Evolutionary conservation across 257 asterid species (phyloP).

Genomic region (Hygrophila difformis): DNA sequence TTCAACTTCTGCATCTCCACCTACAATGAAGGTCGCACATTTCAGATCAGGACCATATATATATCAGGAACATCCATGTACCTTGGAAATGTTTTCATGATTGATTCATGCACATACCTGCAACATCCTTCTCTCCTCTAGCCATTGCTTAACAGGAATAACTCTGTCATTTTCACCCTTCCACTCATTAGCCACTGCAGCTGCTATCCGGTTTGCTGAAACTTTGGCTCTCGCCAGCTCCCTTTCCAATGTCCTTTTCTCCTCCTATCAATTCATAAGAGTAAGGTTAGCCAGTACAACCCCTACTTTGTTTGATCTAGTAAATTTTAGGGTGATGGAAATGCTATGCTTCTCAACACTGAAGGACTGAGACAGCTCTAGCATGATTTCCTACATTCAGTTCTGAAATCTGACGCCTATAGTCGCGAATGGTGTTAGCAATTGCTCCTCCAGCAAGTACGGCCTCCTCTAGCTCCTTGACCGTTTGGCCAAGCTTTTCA

Average conservation of each 20-base stretch:
- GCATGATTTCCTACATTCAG: conserved; percentile 34
- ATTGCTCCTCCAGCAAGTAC: conserved; percentile 79
- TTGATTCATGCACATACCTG: conserved; percentile 36
- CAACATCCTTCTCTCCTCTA: conserved; percentile 73
- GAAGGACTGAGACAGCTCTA: conserved; percentile 6
- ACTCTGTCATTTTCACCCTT: conserved; percentile 82
- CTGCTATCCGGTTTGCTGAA: conserved; percentile 74
- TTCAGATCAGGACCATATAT: no score
- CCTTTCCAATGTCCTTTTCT: conserved; percentile 77
- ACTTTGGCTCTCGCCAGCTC: conserved; percentile 83
- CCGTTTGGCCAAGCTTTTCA: conserved; percentile 75
- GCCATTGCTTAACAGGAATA: conserved; percentile 95
- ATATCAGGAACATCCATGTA: no score
- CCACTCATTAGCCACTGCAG: conserved; percentile 88
- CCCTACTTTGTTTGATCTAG: no score
- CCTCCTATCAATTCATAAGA: conserved; percentile 44
- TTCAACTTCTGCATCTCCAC: conserved; percentile 70
- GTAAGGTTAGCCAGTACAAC: conserved; percentile 8
- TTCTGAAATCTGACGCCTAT: conserved; percentile 54
- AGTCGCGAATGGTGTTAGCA: conserved; percentile 66
- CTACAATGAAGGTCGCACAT: conserved; percentile 24
- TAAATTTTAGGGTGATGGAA: no score
- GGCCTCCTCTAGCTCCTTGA: conserved; percentile 76
- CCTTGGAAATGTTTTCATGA: not conserved
- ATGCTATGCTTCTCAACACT: no score